Conservation (phyloP, 768 basidiomycete species). For the Podaxis sp. region DNA sequence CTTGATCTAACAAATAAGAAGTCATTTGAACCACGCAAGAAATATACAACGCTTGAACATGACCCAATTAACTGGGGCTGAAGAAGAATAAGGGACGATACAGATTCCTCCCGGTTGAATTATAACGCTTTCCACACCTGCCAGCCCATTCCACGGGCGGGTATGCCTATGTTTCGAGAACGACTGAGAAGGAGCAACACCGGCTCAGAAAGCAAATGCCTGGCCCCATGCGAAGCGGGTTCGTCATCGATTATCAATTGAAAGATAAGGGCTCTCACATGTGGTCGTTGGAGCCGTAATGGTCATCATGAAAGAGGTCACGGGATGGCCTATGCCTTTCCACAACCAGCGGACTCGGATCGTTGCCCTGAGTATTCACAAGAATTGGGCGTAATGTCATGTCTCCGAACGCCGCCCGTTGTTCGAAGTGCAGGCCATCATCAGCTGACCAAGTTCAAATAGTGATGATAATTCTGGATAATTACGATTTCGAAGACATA, state of each 20-base stretch:
- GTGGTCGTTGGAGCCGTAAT: background rate
- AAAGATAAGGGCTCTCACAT: constrained; percentile 3
- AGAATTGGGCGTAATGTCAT: background rate
- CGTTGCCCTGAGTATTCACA: background rate
- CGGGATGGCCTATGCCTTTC: background rate
- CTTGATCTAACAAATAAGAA: too few species aligned
- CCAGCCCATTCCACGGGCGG: background rate
- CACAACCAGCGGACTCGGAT: background rate
- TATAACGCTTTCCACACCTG: background rate
- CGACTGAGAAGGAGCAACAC: background rate
- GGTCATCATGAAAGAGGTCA: background rate
- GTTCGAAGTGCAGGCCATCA: background rate
- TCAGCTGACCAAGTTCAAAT: background rate
- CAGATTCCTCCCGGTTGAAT: background rate
- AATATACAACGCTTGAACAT: background rate
- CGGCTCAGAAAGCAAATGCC: background rate
- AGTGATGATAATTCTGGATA: background rate
- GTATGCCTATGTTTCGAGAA: background rate
- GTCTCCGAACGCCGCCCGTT: background rate
- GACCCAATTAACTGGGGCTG: background rate
- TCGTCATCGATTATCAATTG: constrained; percentile 2
- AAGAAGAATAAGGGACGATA: background rate
- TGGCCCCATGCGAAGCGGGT: background rate
- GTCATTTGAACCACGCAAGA: too few species aligned
- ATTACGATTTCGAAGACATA: background rate